phyloP scores from a whole-genome alignment of 1,284 basidiomycete genomes.

The Somion occarium region DNA sequence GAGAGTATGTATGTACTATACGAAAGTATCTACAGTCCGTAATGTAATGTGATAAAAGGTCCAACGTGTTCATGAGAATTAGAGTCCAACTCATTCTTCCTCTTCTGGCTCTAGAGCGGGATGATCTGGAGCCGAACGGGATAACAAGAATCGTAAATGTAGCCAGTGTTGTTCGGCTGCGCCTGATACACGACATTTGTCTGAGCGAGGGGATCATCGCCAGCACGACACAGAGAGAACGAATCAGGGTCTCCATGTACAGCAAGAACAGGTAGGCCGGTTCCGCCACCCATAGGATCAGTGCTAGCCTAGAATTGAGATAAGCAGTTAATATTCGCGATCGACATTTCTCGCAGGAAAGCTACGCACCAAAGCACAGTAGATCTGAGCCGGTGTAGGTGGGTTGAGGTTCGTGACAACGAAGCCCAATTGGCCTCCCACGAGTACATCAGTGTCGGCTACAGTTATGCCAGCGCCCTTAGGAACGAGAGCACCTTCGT shows the following conservation, averaged over 20 bases:
- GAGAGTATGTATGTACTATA: too few relatives aligned
- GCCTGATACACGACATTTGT: constrained; percentile 21
- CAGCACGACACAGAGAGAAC: constrained; percentile 22
- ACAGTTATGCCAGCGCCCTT: background rate
- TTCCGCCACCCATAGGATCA: constrained; percentile 21
- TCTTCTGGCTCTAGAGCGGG: too few relatives aligned
- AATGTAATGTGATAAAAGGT: too few relatives aligned
- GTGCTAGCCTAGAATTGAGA: constrained; percentile 18
- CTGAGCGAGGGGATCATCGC: constrained; percentile 9
- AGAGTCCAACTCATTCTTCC: too few relatives aligned
- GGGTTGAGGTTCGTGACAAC: constrained; percentile 12
- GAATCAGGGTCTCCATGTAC: constrained; percentile 21
- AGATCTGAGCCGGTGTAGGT: constrained; percentile 14
- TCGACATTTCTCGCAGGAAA: background rate
- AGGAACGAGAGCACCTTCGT: too few relatives aligned
- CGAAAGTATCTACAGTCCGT: too few relatives aligned
- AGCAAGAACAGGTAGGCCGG: constrained; percentile 21
- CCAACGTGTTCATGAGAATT: too few relatives aligned
- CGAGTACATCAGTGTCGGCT: background rate
- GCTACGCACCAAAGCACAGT: constrained; percentile 9
- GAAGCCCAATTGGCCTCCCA: constrained; percentile 10
- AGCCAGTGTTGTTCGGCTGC: constrained; percentile 11
- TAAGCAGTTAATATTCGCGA: background rate
- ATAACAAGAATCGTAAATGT: constrained; percentile 20
- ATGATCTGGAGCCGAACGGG: constrained; percentile 20